Conservation (phyloP, 257 asterid genomes). For the Ajuga chamaepitys region DNA sequence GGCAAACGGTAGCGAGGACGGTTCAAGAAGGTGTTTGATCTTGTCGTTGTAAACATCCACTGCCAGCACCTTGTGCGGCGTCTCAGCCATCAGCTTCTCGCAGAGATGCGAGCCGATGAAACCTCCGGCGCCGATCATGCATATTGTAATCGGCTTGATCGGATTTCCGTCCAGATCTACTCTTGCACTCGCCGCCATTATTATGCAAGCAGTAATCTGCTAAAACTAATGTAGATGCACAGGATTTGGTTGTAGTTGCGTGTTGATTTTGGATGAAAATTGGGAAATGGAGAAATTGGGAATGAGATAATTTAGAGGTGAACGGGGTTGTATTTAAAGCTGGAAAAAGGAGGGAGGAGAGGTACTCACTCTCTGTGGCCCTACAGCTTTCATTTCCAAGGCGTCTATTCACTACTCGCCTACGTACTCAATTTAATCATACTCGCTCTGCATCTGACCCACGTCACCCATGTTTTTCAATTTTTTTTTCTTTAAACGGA, state of each 20-base stretch:
- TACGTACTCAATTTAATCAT: neutral
- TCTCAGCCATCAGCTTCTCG: constrained; percentile 76
- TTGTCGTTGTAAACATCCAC: constrained; percentile 85
- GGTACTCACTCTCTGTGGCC: constrained; percentile 20
- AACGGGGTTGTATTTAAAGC: constrained; percentile 48
- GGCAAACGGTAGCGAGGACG: constrained; percentile 43
- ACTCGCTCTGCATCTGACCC: constrained; percentile 20
- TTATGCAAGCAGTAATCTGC: neutral
- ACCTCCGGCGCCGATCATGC: constrained; percentile 98
- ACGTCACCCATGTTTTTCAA: neutral
- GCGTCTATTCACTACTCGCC: constrained; percentile 16
- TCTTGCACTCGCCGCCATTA: constrained; percentile 68
- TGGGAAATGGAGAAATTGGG: neutral
- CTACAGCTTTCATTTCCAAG: constrained; percentile 17
- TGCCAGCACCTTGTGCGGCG: constrained; percentile 74
- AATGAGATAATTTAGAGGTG: constrained; percentile 2
- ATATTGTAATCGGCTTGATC: constrained; percentile 66
- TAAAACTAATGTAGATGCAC: neutral
- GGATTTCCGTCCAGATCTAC: constrained; percentile 89
- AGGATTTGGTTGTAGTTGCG: constrained; percentile 1
- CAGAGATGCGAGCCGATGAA: constrained; percentile 95
- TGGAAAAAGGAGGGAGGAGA: constrained; percentile 47
- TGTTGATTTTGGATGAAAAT: neutral
- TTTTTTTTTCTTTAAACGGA: neutral
- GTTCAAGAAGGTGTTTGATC: constrained; percentile 81